phyloP scores from a whole-genome alignment of 768 basidiomycete species.

The Mycena epipterygia region DNA sequence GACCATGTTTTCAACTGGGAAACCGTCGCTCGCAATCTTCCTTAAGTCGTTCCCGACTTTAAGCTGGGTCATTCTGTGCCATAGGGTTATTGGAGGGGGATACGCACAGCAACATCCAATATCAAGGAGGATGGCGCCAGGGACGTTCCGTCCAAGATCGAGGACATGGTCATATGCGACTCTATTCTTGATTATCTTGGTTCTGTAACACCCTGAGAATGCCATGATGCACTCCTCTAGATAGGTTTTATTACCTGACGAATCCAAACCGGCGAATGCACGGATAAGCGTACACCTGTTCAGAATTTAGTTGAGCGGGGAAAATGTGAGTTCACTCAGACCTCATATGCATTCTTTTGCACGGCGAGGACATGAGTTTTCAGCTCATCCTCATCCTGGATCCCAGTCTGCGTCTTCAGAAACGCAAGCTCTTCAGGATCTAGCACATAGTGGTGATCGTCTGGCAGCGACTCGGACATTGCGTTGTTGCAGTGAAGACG shows the following conservation, averaged over 20 bases:
- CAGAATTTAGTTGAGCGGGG: neutral
- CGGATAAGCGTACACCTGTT: constrained; percentile 49
- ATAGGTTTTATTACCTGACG: constrained; percentile 36
- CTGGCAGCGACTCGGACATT: neutral
- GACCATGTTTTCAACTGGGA: constrained; percentile 51
- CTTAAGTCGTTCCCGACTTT: constrained; percentile 57
- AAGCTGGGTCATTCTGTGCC: neutral
- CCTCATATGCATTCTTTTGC: constrained; percentile 53
- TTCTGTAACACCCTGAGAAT: neutral
- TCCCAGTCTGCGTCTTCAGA: constrained; percentile 52
- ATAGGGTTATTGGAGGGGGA: neutral
- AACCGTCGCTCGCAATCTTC: constrained; percentile 56
- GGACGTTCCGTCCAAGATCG: constrained; percentile 40
- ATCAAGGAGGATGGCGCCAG: constrained; percentile 54
- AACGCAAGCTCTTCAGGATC: constrained; percentile 48
- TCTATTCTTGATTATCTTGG: constrained; percentile 3
- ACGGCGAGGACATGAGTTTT: constrained; percentile 56
- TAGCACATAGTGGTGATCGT: constrained; percentile 39
- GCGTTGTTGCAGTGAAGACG: neutral
- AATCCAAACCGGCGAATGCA: constrained; percentile 50
- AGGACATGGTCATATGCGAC: constrained; percentile 50
- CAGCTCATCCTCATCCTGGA: constrained; percentile 51
- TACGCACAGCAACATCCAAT: constrained; percentile 60
- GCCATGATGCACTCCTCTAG: too few species aligned
- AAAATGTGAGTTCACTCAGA: constrained; percentile 14